Evolutionary conservation across 768 basidiomycete genomes (phyloP).

Genomic region (Tephrocybe sp.): DNA sequence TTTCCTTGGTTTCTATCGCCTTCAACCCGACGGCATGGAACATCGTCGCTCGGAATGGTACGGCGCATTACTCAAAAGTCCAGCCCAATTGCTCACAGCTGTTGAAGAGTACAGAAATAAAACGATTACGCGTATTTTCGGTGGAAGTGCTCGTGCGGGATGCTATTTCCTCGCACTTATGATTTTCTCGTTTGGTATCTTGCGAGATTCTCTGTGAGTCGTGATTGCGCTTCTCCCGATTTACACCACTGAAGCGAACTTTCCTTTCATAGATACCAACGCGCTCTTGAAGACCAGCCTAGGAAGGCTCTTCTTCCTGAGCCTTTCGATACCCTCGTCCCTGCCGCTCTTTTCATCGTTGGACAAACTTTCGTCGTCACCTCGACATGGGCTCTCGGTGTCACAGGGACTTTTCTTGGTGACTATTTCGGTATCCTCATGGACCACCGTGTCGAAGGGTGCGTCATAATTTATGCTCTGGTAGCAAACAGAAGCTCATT

Average conservation of each 20-base stretch:
- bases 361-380: conserved; percentile 87
- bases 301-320: conserved; percentile 59
- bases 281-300: conserved; percentile 78
- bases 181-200: conserved; percentile 83
- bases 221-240: conserved; percentile 25
- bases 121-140: conserved; percentile 81
- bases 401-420: conserved; percentile 91
- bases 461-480: conserved; percentile 13
- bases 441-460: conserved; percentile 86
- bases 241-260: neutral
- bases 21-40: conserved; percentile 99
- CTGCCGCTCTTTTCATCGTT: conserved; percentile 54
- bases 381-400: conserved; percentile 86
- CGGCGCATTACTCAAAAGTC: conserved; percentile 20
- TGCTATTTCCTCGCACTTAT: conserved; percentile 84
- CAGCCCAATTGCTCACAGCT: neutral
- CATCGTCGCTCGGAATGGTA: conserved; percentile 88
- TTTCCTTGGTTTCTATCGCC: conserved; percentile 63
- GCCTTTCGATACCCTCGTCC: conserved; percentile 59
- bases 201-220: conserved; percentile 78
- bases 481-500: neutral
- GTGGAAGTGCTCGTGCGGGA: conserved; percentile 68
- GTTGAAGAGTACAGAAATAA: conserved; percentile 68
- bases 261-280: conserved; percentile 55
- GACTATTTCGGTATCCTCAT: conserved; percentile 87